Evolutionary conservation across 768 basidiomycete genomes (phyloP), one percentile per base, ranked within the genome.

Genomic region (Pisolithus microcarpus): DNA sequence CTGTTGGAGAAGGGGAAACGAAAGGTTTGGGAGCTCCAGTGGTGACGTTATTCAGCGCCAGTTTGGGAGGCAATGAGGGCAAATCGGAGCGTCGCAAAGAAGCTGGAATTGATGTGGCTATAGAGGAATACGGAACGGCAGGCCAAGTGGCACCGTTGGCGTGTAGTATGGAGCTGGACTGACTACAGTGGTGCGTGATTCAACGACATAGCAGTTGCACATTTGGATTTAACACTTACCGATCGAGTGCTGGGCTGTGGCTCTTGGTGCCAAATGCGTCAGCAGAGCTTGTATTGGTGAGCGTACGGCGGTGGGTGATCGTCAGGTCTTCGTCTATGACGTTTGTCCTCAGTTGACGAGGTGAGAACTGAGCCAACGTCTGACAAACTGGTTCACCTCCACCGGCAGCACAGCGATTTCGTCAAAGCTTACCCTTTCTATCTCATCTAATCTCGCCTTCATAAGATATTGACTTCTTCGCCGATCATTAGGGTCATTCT

Each of bases 361-460:
- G 85, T 30, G 85, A 86, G 47, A 86, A 78, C 53, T 82, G 80
- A 13, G 77, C 81, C 60, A 87, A 72, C 48, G 77, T 77, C 82
- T 85, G 56, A 38, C 52, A 45, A 62, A 43, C 15, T 36, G 38
- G 38, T 18, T 31, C 16, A 50, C 64, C 56, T 56, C 61, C 57
- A 13, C 53, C 51, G 51, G 63, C 26, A 42, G 13, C 44, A 38
- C 52, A 43, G 38, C 37, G 21, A 7, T 46, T 23, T 23, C 38
- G 18, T 56, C 38, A 59, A 59, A 7, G 53, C 73, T 57, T 28
- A 76, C 87, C 74, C 76, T 77, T 62, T 91, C 88, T 43, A 91
- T 85, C 65, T 85, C 84, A 61, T 91, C 89, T 21, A 91, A 69
- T 62, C 85, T 78, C 16, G 82, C 81, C 57, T 75, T 81, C 81